phyloP scores from a whole-genome alignment of 129 eudicot species.

The Flaveria sonorensis region DNA sequence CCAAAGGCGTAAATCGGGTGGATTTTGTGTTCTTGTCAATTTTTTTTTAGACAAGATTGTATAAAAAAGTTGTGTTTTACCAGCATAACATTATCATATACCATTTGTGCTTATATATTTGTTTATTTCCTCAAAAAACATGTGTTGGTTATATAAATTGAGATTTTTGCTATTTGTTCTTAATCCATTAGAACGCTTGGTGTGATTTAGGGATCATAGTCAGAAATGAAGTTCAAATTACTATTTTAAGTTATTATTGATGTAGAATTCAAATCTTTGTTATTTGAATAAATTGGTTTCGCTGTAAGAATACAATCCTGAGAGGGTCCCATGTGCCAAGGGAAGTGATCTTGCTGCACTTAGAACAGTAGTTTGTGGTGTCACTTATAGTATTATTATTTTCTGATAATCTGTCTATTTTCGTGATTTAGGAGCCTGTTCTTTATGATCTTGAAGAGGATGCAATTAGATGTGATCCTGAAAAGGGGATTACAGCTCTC shows the following conservation, averaged over 20 bases:
- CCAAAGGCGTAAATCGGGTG: slow-evolving; percentile 66
- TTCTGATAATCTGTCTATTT: neutral
- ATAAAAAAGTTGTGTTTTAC: slow-evolving; percentile 37
- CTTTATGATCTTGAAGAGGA: slow-evolving; percentile 10
- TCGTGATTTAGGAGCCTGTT: slow-evolving; percentile 51
- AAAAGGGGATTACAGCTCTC: neutral
- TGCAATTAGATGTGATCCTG: neutral
- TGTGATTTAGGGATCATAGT: neutral
- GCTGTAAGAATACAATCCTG: slow-evolving; percentile 54
- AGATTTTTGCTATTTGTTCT: neutral
- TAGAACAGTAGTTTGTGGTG: neutral
- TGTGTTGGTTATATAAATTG: neutral
- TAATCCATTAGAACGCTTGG: neutral
- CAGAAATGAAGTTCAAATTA: neutral
- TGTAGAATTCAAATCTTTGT: neutral
- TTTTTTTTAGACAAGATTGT: slow-evolving; percentile 64
- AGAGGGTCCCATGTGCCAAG: slow-evolving; percentile 73
- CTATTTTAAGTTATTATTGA: neutral
- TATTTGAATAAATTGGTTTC: slow-evolving; percentile 38
- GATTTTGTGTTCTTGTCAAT: slow-evolving; percentile 44
- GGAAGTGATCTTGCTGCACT: slow-evolving; percentile 53
- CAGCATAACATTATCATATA: neutral
- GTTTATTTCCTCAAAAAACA: neutral
- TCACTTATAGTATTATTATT: neutral
- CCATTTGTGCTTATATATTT: neutral